Conservation (phyloP, 176 grass and related monocot species). For the Oropetium thomaeum region DNA sequence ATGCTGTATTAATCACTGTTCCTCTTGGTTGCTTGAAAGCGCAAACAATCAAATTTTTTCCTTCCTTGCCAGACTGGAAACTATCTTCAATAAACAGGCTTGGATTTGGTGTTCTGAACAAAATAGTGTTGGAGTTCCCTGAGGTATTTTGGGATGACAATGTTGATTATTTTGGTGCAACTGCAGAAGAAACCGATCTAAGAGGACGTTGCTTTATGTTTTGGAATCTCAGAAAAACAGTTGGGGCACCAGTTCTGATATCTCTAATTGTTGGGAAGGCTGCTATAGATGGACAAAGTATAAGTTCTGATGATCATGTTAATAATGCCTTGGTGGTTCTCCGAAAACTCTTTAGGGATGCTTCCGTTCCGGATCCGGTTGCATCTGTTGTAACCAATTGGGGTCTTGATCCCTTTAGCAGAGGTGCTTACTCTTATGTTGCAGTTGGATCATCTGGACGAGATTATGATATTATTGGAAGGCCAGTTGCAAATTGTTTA, state of each 20-base stretch:
- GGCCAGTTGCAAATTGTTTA: constrained; percentile 83
- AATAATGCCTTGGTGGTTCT: constrained; percentile 85
- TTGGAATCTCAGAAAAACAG: constrained; percentile 98
- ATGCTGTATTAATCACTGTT: constrained; percentile 88
- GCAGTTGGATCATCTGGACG: constrained; percentile 84
- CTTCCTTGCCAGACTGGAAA: constrained; percentile 94
- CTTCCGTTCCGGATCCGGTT: constrained; percentile 81
- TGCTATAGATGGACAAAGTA: constrained; percentile 75
- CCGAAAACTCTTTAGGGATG: constrained; percentile 75
- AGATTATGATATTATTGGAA: constrained; percentile 95
- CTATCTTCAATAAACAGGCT: constrained; percentile 73
- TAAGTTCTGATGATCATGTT: constrained; percentile 68
- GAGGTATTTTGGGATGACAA: constrained; percentile 96
- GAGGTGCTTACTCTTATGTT: constrained; percentile 97
- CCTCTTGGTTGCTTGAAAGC: constrained; percentile 98
- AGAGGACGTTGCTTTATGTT: constrained; percentile 99
- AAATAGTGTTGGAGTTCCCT: constrained; percentile 92
- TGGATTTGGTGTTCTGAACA: constrained; percentile 93
- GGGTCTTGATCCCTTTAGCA: constrained; percentile 92
- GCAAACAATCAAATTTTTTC: constrained; percentile 79
- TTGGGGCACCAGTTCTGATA: constrained; percentile 82
- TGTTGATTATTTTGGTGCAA: constrained; percentile 96
- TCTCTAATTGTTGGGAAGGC: constrained; percentile 91
- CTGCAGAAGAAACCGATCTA: constrained; percentile 81
- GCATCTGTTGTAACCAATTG: constrained; percentile 96